Evolutionary conservation across 768 basidiomycete genomes (phyloP).

Genomic region (Trametes elegans): DNA sequence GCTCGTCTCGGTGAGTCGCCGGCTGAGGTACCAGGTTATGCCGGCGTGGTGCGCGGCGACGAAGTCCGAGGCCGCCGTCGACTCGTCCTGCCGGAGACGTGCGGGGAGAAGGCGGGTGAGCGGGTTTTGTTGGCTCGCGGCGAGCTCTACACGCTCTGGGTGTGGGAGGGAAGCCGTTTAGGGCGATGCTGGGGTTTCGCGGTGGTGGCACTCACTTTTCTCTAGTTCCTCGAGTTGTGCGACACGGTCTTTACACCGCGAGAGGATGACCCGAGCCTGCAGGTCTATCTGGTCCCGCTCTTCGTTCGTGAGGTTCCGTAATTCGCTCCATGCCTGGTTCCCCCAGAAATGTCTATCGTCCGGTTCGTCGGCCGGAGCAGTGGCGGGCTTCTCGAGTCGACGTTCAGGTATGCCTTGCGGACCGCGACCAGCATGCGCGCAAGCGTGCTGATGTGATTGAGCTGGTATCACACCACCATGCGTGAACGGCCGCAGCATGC

Average conservation of each 20-base stretch:
- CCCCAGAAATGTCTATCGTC: conserved; percentile 49
- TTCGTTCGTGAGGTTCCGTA: conserved; percentile 77
- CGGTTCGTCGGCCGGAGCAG: conserved; percentile 49
- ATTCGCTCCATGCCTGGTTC: conserved; percentile 55
- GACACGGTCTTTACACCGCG: conserved; percentile 83
- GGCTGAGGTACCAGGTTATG: conserved; percentile 87
- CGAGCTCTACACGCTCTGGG: conserved; percentile 65
- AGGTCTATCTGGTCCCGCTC: conserved; percentile 97
- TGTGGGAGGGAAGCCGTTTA: not conserved
- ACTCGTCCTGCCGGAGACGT: conserved; percentile 59
- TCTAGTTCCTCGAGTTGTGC: conserved; percentile 87
- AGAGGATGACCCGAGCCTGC: conserved; percentile 82
- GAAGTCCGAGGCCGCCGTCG: conserved; percentile 62
- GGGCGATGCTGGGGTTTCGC: not conserved
- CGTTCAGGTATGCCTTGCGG: conserved; percentile 84
- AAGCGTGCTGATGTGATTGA: conserved; percentile 70
- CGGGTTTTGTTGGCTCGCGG: conserved; percentile 62
- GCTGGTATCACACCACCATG: conserved; percentile 36
- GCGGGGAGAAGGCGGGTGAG: conserved; percentile 70
- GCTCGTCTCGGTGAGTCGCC: conserved; percentile 76
- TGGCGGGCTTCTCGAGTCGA: conserved; percentile 58
- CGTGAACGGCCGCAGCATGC: not conserved
- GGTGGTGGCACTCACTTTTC: conserved; percentile 60
- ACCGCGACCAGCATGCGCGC: conserved; percentile 71
- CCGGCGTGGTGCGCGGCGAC: conserved; percentile 89